phyloP scores from a whole-genome alignment of 2,329 filamentous ascomycete genomes.

The Alternaria brassicicola region DNA sequence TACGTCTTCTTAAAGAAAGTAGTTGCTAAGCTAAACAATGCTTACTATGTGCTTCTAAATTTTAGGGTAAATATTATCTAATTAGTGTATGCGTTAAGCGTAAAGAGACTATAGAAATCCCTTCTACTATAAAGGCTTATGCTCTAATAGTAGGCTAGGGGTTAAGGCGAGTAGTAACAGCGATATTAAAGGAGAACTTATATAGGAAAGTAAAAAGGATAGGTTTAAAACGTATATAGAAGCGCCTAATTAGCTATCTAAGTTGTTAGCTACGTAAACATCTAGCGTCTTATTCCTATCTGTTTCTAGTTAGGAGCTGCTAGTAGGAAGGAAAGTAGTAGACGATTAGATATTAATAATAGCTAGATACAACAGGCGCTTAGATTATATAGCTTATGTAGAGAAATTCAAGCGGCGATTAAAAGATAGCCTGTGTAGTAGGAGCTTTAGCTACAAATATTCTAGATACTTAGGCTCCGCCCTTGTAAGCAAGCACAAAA shows the following conservation, averaged over 20 bases:
- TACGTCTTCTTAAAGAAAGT: conserved; percentile 3
- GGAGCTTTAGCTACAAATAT: conserved; percentile 9
- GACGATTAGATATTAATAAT: conserved; percentile 4
- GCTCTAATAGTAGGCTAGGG: background rate
- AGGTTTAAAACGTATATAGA: background rate
- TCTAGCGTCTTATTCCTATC: background rate
- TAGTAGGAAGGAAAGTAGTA: background rate
- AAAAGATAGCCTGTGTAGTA: conserved; percentile 15
- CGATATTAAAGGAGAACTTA: conserved; percentile 6
- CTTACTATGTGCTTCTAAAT: background rate
- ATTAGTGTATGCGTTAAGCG: conserved; percentile 1
- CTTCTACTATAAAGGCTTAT: conserved; percentile 4
- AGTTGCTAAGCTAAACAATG: conserved; percentile 1
- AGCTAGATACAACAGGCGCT: background rate
- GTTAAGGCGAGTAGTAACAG: background rate
- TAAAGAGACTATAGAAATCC: conserved; percentile 1
- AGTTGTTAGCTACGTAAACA: background rate
- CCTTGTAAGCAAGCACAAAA: conserved; percentile 9
- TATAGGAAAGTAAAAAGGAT: conserved; percentile 4
- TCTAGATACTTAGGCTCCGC: conserved; percentile 10
- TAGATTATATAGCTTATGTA: conserved; percentile 5
- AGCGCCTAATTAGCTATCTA: background rate
- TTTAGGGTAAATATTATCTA: conserved; percentile 4
- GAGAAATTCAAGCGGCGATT: conserved; percentile 2
- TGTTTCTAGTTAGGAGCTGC: conserved; percentile 1